phyloP scores from a whole-genome alignment of 129 eudicot genomes.

The Lonicera japonica region DNA sequence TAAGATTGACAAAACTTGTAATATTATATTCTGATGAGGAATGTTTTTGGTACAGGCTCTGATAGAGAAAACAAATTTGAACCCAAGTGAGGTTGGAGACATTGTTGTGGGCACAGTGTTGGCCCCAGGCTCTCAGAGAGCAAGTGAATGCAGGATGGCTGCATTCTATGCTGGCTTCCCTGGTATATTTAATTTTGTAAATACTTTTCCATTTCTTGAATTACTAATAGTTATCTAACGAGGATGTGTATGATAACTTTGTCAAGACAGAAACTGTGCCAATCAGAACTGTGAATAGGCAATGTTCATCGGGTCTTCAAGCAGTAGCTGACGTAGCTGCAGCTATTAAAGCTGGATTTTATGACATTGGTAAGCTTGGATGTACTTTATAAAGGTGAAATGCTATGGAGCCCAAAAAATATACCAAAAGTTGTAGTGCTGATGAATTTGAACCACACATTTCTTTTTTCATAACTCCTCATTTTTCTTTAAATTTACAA shows the following conservation, averaged over 20 bases:
- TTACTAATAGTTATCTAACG: background rate
- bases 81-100: slow-evolving; percentile 93
- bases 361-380: slow-evolving; percentile 63
- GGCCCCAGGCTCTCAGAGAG: slow-evolving; percentile 90
- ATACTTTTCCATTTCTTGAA: background rate
- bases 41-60: slow-evolving; percentile 46
- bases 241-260: background rate
- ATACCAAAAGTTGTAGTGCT: too few relatives aligned
- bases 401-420: too few relatives aligned
- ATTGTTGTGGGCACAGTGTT: slow-evolving; percentile 90
- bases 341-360: slow-evolving; percentile 95
- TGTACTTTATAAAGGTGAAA: background rate
- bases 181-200: slow-evolving; percentile 31
- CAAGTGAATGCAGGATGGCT: slow-evolving; percentile 96
- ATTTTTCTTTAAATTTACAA: slow-evolving; percentile 5
- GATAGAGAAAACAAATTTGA: slow-evolving; percentile 77
- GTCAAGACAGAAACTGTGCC: slow-evolving; percentile 79
- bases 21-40: background rate
- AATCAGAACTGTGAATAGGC: slow-evolving; percentile 92
- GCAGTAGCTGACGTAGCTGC: slow-evolving; percentile 99
- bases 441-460: too few relatives aligned
- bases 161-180: slow-evolving; percentile 99
- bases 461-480: too few relatives aligned
- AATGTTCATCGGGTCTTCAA: slow-evolving; percentile 98
- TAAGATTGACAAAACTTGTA: background rate